Evolutionary conservation across 441 rosid genomes (phyloP).

Genomic region (Rhodomyrtus psidioides): DNA sequence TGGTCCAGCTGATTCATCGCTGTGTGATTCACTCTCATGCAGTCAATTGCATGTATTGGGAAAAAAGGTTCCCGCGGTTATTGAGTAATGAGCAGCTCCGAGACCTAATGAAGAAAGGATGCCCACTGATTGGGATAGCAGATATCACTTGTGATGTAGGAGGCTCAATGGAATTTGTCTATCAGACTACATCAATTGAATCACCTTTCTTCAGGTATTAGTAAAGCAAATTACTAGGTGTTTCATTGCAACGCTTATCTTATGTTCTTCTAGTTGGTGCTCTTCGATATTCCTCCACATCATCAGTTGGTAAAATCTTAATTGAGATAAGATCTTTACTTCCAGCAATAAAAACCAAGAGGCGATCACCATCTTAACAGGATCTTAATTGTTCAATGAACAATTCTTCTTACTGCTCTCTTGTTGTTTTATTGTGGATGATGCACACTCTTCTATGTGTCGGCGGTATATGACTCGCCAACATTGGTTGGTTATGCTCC

Average conservation of each 20-base stretch:
- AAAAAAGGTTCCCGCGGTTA: constrained; percentile 74
- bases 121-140: constrained; percentile 78
- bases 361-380: neutral
- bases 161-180: constrained; percentile 84
- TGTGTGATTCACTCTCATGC: constrained; percentile 10
- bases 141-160: constrained; percentile 90
- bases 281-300: neutral
- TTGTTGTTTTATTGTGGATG: neutral
- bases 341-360: neutral
- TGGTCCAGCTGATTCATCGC: neutral
- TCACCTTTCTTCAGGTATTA: constrained; percentile 79
- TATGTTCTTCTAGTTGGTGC: neutral
- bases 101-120: constrained; percentile 44
- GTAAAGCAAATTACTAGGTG: neutral
- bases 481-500: constrained; percentile 1
- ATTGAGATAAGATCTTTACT: neutral
- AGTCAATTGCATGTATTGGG: constrained; percentile 99
- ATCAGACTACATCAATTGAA: constrained; percentile 63
- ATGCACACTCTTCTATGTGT: neutral
- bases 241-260: neutral
- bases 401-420: neutral
- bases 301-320: neutral
- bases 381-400: neutral
- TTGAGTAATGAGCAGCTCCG: constrained; percentile 64
- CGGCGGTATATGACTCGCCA: neutral